phyloP scores from a whole-genome alignment of 441 rosid genomes.

The Bruguiera hainesii region DNA sequence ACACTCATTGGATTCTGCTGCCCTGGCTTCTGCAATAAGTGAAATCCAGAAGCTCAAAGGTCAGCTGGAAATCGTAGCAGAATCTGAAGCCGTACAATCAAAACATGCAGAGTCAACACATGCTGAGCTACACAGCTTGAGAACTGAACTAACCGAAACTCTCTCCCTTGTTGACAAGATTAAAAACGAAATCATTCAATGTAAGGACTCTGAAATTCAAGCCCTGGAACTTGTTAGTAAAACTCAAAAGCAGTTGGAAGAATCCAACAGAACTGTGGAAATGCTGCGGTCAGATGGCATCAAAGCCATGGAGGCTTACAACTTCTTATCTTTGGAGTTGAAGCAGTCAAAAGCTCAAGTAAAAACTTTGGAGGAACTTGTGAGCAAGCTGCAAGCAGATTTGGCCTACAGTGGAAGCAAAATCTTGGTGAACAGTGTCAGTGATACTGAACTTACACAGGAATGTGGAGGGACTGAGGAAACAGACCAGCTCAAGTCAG shows the following conservation, averaged over 20 bases:
- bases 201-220: constrained; percentile 69
- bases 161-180: constrained; percentile 60
- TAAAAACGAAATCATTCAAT: constrained; percentile 55
- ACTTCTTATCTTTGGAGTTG: constrained; percentile 24
- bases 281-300: constrained; percentile 52
- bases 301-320: constrained; percentile 58
- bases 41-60: constrained; percentile 77
- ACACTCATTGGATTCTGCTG: constrained; percentile 64
- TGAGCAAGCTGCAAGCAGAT: neutral
- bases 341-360: constrained; percentile 1
- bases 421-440: neutral
- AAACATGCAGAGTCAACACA: constrained; percentile 50
- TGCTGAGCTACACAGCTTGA: constrained; percentile 55
- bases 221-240: constrained; percentile 55
- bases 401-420: neutral
- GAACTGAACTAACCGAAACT: constrained; percentile 55
- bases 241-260: constrained; percentile 62
- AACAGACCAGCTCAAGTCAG: neutral
- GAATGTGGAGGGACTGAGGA: neutral
- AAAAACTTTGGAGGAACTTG: constrained; percentile 1
- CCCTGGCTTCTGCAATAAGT: constrained; percentile 62
- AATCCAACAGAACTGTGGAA: constrained; percentile 60
- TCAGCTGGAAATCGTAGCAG: constrained; percentile 59
- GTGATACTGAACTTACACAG: neutral
- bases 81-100: constrained; percentile 53